phyloP scores from a whole-genome alignment of 345 rosid genomes.

The Capsella bursapastoris region DNA sequence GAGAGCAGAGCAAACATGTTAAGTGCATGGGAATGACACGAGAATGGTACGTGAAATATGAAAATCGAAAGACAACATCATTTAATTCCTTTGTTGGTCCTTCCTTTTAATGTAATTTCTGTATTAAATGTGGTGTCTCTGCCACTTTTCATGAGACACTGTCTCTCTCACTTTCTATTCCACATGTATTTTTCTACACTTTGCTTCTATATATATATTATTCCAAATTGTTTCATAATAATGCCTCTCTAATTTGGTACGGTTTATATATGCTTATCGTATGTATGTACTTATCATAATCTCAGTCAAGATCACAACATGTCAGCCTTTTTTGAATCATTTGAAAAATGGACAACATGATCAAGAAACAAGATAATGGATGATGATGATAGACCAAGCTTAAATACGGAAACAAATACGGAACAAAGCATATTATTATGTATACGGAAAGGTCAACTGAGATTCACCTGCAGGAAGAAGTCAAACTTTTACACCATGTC shows the following conservation, averaged over 20 bases:
- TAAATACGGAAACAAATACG: constrained; percentile 15
- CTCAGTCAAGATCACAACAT: neutral
- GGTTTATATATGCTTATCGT: too few species aligned
- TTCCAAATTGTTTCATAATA: too few species aligned
- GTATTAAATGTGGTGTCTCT: constrained; percentile 37
- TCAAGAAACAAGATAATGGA: neutral
- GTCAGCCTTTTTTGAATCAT: neutral
- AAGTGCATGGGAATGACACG: constrained; percentile 46
- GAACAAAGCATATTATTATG: neutral
- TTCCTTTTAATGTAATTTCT: constrained; percentile 28
- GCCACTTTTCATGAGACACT: constrained; percentile 43
- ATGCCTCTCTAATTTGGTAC: too few species aligned
- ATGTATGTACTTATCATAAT: neutral
- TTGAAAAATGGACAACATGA: neutral
- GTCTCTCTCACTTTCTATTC: constrained; percentile 36
- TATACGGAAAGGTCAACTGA: constrained; percentile 28
- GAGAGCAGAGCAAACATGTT: constrained; percentile 43
- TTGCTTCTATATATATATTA: too few species aligned
- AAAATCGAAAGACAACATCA: constrained; percentile 42
- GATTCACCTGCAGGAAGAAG: constrained; percentile 8
- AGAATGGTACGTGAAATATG: constrained; percentile 45
- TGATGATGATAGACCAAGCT: neutral
- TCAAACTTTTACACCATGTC: constrained; percentile 6
- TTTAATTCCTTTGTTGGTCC: constrained; percentile 41
- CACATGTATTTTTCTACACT: constrained; percentile 28